Evolutionary conservation across 345 rosid species (phyloP).

Genomic region (Litchi chinensis): DNA sequence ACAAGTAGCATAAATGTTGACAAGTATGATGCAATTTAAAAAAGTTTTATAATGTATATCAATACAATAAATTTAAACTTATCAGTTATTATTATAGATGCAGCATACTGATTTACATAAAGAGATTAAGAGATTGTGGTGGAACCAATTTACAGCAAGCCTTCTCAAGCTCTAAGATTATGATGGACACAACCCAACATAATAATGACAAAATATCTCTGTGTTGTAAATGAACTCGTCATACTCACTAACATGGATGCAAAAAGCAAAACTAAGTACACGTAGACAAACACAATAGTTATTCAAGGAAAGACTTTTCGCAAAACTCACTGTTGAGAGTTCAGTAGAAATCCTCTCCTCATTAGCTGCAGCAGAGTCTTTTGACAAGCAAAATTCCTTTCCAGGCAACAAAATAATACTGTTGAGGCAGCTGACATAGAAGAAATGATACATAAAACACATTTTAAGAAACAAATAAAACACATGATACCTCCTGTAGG

Average conservation of each 20-base stretch:
- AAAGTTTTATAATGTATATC: background rate
- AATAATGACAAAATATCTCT: background rate
- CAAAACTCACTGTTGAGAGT: conserved; percentile 70
- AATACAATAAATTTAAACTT: background rate
- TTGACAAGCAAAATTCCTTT: conserved; percentile 73
- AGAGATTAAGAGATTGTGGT: background rate
- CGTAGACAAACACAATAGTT: conserved; percentile 2
- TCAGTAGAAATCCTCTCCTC: conserved; percentile 78
- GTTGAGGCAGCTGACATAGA: conserved; percentile 22
- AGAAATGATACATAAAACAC: conserved; percentile 14
- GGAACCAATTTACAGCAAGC: background rate
- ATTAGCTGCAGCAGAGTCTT: conserved; percentile 66
- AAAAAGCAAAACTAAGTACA: background rate
- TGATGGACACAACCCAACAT: background rate
- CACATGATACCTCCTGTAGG: conserved; percentile 59
- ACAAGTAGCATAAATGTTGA: background rate
- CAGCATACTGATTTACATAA: background rate
- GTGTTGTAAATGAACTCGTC: background rate
- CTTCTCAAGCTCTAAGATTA: background rate
- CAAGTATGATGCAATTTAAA: background rate
- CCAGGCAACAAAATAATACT: conserved; percentile 21
- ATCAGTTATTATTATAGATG: too few species aligned
- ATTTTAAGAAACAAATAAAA: conserved; percentile 7
- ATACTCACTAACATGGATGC: background rate
- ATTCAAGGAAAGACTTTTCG: background rate